These are phyloP conservation scores for Cryptococcus sp. DNA, from an alignment of 1,284 basidiomycete species.

Conservation along the genomic window DNA sequence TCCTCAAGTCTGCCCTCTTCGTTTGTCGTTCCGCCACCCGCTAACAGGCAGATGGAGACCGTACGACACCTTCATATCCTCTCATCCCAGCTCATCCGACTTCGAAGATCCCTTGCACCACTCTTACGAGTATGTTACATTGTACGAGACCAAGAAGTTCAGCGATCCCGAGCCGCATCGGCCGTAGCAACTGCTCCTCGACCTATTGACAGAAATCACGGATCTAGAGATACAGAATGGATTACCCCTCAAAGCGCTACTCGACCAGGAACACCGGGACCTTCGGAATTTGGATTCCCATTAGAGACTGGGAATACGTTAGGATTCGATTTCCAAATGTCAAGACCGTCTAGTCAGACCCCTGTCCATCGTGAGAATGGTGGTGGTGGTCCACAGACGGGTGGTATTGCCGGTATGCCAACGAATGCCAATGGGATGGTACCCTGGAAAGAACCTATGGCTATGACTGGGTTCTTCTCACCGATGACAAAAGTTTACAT, in stretches of 20 bases:
- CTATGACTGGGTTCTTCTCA: slow-evolving; percentile 31
- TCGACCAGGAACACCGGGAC: slow-evolving; percentile 3
- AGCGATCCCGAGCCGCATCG: slow-evolving; percentile 37
- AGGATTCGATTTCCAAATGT: background rate
- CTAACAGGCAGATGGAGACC: slow-evolving; percentile 36
- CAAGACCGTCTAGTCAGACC: background rate
- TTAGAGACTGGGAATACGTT: background rate
- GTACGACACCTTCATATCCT: slow-evolving; percentile 47
- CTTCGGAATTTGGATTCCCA: background rate
- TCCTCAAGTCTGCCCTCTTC: slow-evolving; percentile 24
- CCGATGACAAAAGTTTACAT: slow-evolving; percentile 43
- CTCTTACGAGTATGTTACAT: slow-evolving; percentile 43
- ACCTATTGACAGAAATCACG: slow-evolving; percentile 5
- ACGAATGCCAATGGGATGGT: background rate
- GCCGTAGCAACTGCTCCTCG: slow-evolving; percentile 16
- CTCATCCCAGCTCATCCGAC: slow-evolving; percentile 46
- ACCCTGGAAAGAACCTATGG: background rate
- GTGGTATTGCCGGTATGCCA: background rate
- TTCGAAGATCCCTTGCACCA: slow-evolving; percentile 40
- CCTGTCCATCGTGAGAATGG: background rate
- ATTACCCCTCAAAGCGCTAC: background rate
- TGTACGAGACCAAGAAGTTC: slow-evolving; percentile 44
- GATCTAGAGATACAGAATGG: slow-evolving; percentile 3
- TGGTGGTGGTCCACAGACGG: background rate
- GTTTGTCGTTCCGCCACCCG: no score